Evolutionary conservation across 2,329 filamentous ascomycete species (phyloP), one percentile per base, ranked within the genome.

Genomic region (Zelopaecilomyces penicillatus): DNA sequence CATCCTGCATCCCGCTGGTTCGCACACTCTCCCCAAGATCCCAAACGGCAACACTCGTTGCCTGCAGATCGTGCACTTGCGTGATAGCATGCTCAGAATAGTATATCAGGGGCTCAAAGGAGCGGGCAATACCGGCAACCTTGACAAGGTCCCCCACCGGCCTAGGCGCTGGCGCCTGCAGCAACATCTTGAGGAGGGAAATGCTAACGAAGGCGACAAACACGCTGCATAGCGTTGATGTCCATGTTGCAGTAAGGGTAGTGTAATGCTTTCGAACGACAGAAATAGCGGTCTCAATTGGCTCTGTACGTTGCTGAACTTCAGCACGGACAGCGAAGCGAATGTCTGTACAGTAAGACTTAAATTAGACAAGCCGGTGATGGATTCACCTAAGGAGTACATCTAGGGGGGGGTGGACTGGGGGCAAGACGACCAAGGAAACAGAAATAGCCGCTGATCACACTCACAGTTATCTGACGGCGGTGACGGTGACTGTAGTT

Each of bases 21-120:
- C 90, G 80, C 45, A 96, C 85, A 52, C 85, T 94, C 72, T 96
- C 91, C 47, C 88, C 85, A 5, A 97, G 74, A 61, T 97, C 91
- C 87, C 90, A 95, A 28, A 97, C 89, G 1, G 91, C 91, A 30
- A 95, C 83, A 37, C 89, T 87, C 0, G 90, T 95, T 44, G 93
- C 88, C 63, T 95, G 89, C 40, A 97, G 70, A 51, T 94, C 87
- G 46, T 84, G 82, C 35, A 95, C 88, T 59, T 95, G 89, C 33
- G 82, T 78, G 37, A 89, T 82, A 6, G 89, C 89, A 59, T 90
- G 85, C 58, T 96, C 89, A 0, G 89, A 95, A 61, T 94, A 95
- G 68, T 93, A 93, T 50, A 97, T 94, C 37, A 96, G 75, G 5
- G 91, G 91, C 63, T 96, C 91, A 58, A 96, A 95, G 7, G 88